Evolutionary conservation across 1,284 basidiomycete genomes (phyloP).

Genomic region (Paramarasmius palmivorus): DNA sequence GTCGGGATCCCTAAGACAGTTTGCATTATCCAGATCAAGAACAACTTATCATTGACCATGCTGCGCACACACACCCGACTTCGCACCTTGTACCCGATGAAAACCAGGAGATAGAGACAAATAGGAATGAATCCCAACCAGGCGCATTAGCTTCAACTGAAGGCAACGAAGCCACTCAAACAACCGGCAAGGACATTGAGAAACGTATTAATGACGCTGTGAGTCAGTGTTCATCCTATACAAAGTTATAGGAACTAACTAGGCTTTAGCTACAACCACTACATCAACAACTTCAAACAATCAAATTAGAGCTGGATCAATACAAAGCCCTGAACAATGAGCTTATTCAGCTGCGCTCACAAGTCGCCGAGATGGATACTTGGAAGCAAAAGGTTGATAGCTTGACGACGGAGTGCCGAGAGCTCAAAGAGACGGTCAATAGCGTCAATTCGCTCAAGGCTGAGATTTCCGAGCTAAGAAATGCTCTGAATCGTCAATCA

Average conservation of each 20-base stretch:
- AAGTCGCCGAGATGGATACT: constrained; percentile 32
- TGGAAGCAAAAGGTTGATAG: constrained; percentile 36
- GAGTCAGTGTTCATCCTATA: too few relatives aligned
- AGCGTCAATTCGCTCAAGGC: constrained; percentile 39
- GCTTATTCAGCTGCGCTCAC: constrained; percentile 31
- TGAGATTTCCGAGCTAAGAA: constrained; percentile 37
- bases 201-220: constrained; percentile 43
- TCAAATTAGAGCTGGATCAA: constrained; percentile 41
- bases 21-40: too few relatives aligned
- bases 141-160: constrained; percentile 4
- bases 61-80: neutral
- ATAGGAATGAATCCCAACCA: neutral
- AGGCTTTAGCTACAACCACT: constrained; percentile 58
- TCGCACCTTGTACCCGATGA: neutral
- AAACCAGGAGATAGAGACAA: neutral
- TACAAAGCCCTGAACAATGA: constrained; percentile 41
- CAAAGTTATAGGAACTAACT: too few relatives aligned
- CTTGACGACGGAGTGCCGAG: constrained; percentile 23
- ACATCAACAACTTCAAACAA: constrained; percentile 37
- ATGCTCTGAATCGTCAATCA: constrained; percentile 12
- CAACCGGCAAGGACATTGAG: constrained; percentile 26
- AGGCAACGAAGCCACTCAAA: constrained; percentile 11
- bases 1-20: neutral
- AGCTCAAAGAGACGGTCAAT: too few relatives aligned
- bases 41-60: neutral